Evolutionary conservation across 805 yeast species (phyloP), one percentile per base, ranked within the genome.

Genomic region (Kazachstania martiniae): DNA sequence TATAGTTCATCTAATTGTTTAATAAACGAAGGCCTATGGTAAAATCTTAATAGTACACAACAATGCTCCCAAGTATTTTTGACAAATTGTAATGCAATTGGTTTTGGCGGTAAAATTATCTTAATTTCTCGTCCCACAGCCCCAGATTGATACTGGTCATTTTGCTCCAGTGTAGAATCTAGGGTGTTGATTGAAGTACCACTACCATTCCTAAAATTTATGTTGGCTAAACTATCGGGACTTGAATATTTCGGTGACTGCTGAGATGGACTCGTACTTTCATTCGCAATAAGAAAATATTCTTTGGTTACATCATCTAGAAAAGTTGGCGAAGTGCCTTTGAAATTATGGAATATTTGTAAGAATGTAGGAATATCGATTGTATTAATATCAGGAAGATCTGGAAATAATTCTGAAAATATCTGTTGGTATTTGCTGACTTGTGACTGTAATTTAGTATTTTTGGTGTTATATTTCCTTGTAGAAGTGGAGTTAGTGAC

Each of bases 41-140:
- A 83, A 51, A 86, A 85, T 34, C 94, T 63, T 49, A 85, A 79
- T 32, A 87, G 60, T 8, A 91, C 70, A 58, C 94, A 84, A 2
- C 94, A 86, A 44, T 80, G 78, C 45, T 77, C 74, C 93, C 95
- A 86, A 3, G 89, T 83, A 29, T 75, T 72, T 45, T 73, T 74
- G 18, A 86, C 74, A 45, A 86, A 66, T 44, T 74, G 72, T 24
- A 83, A 57, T 0, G 95, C 89, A 16, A 72, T 70, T 15, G 74
- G 77, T 46, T 81, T 75, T 3, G 91, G 73, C 1, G 96, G 96
- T 27, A 86, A 57, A 7, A 80, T 70, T 31, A 79, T 68, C 41
- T 67, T 74, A 42, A 80, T 68, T 46, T 77, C 87, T 33, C 62
- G 43, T 12, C 53, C 57, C n/a, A 49, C 41, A 6, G 31, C 9